Evolutionary conservation across 2,329 filamentous ascomycete genomes (phyloP).

Genomic region (Orbilia javanica): DNA sequence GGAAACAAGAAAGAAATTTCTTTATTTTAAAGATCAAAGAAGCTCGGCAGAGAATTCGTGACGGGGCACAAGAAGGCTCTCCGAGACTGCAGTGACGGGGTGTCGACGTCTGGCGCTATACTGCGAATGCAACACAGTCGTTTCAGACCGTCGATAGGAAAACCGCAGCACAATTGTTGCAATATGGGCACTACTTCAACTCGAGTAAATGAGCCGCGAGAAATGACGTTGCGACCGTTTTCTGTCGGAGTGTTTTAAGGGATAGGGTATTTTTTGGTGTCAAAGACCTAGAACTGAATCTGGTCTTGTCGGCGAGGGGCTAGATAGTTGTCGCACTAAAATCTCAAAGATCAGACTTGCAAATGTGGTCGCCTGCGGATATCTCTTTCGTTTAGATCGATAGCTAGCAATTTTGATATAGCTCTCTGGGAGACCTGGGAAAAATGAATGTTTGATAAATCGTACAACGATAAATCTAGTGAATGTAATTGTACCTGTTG

Average conservation of each 20-base stretch:
- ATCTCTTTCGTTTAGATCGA: not conserved
- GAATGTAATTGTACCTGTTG: slow-evolving; percentile 19
- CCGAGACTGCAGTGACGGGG: not conserved
- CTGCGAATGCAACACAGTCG: not conserved
- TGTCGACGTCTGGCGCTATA: not conserved
- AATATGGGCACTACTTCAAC: not conserved
- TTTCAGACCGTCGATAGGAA: no score
- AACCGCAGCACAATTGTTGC: not conserved
- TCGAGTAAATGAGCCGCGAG: not conserved
- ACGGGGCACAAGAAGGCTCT: no score
- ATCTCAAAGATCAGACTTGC: not conserved
- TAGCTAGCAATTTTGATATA: not conserved
- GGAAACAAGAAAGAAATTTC: not conserved
- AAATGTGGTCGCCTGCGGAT: slow-evolving; percentile 6
- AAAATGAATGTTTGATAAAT: slow-evolving; percentile 39
- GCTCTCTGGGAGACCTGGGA: slow-evolving; percentile 21
- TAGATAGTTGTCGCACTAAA: not conserved
- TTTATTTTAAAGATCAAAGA: not conserved
- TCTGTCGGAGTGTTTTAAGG: not conserved
- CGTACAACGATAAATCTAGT: slow-evolving; percentile 43
- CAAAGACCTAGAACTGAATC: slow-evolving; percentile 31
- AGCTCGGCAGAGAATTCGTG: not conserved
- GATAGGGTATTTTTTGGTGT: not conserved
- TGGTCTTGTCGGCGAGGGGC: slow-evolving; percentile 13
- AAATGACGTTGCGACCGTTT: not conserved